Evolutionary conservation across 805 yeast species (phyloP).

Genomic region (Pichia exigua): DNA sequence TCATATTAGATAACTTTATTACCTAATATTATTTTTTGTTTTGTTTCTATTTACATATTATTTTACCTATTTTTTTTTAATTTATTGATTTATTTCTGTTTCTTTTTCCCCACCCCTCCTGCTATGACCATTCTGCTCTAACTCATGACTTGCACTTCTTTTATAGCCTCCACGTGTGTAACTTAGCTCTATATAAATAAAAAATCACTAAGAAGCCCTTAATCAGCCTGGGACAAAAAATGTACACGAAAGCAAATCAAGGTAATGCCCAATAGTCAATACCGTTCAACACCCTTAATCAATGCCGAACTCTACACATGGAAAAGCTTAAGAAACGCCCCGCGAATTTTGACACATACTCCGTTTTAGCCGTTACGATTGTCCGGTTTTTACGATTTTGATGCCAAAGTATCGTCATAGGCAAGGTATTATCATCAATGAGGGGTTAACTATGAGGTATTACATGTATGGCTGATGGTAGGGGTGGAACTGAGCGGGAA

Average conservation of each 20-base stretch:
- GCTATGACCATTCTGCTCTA: background rate
- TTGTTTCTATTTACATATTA: background rate
- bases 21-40: too few species aligned
- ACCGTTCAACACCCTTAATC: background rate
- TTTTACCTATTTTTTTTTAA: background rate
- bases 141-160: background rate
- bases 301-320: background rate
- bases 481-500: too few species aligned
- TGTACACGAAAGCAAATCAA: too few species aligned
- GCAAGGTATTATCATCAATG: too few species aligned
- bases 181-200: background rate
- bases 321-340: background rate
- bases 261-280: too few species aligned
- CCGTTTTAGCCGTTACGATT: background rate
- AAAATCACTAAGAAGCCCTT: background rate
- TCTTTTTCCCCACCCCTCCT: background rate
- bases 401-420: background rate
- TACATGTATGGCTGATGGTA: background rate
- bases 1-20: too few species aligned
- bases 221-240: too few species aligned
- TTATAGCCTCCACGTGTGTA: background rate
- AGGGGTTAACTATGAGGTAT: too few species aligned
- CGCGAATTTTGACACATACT: background rate
- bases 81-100: background rate
- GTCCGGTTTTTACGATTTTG: background rate